Base-by-base conservation (phyloP, 2,329 filamentous ascomycete species). In the Microdochium paspali region DNA sequence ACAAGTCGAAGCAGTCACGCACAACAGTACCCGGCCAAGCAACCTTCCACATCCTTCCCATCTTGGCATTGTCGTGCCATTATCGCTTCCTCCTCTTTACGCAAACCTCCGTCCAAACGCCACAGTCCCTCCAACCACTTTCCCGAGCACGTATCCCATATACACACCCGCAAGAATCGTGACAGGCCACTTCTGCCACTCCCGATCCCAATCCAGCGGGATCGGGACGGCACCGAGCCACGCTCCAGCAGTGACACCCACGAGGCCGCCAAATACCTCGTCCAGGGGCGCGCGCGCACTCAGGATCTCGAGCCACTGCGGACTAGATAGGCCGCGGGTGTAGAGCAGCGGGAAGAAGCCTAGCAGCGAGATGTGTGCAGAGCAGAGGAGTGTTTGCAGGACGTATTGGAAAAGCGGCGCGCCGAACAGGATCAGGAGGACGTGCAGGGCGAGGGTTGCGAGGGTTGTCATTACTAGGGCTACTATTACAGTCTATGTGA, bases 131-230 rank as follows among this genome's bases (percentile, higher is more conserved):
- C 83, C 82, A 18, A 81, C 53, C 47, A 80, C 58, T 61, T 85
- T 84, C 1, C 90, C 90, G 12, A 87, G 54, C 1, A 80, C 73
- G 64, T 87, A 90, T 1, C 93, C 93, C 5, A 80, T 67, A 65
- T 95, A 97, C 18, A 86, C 74, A 2, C 93, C 93, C 2, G 79
- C 82, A 4, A 97, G 68, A 49, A 98, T 86, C 0, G 93, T 98
- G 44, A 97, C 84, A 0, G 93, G 93, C 87, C 91, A 98, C 65
- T 85, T 87, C 77, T 98, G 93, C 93, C 93, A 98, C 57, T 95
- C 90, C n/a, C 93, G 82, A 64, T 98, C 93, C 91, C 91, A 97
- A 64, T 98, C 93, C 55, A 98, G 71, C 2, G 93, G 93, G 56
- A 98, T 97, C 0, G 94, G 93, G 46, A 97, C 81, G 7, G 93